Evolutionary conservation across 768 basidiomycete species (phyloP).

Genomic region (Tylopilus balloui): DNA sequence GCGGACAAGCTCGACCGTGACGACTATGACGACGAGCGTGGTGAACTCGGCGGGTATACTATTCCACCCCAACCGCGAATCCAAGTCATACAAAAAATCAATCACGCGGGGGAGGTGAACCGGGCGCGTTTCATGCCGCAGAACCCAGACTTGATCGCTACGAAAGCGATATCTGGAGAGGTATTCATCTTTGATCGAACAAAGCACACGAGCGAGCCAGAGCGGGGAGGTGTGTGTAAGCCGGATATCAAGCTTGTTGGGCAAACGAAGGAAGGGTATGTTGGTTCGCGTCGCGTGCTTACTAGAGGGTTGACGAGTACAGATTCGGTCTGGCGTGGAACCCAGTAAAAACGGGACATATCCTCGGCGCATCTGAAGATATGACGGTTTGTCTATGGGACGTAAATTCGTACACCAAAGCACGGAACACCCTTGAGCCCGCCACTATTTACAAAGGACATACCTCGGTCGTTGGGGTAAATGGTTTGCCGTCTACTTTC

Average conservation of each 20-base stretch:
- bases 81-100: conserved; percentile 89
- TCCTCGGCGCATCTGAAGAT: conserved; percentile 92
- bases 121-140: conserved; percentile 99
- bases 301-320: conserved; percentile 4
- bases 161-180: conserved; percentile 87
- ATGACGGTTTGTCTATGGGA: conserved; percentile 98
- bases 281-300: conserved; percentile 12
- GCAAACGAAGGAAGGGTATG: conserved; percentile 89
- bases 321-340: conserved; percentile 96
- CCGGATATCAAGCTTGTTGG: conserved; percentile 91
- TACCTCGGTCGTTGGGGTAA: conserved; percentile 84
- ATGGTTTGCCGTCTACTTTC: conserved; percentile 26
- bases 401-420: conserved; percentile 80
- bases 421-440: conserved; percentile 77
- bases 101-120: conserved; percentile 94
- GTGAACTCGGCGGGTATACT: conserved; percentile 90
- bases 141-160: conserved; percentile 95
- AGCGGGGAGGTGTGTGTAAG: conserved; percentile 75
- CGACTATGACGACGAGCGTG: conserved; percentile 88
- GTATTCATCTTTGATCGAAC: conserved; percentile 96
- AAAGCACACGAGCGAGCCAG: conserved; percentile 92
- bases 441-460: conserved; percentile 82
- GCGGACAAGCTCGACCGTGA: conserved; percentile 74
- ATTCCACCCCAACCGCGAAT: conserved; percentile 83
- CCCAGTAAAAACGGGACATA: conserved; percentile 73